Base-by-base conservation (phyloP, 2,329 filamentous ascomycete genomes). In the Fusarium torreyae region DNA sequence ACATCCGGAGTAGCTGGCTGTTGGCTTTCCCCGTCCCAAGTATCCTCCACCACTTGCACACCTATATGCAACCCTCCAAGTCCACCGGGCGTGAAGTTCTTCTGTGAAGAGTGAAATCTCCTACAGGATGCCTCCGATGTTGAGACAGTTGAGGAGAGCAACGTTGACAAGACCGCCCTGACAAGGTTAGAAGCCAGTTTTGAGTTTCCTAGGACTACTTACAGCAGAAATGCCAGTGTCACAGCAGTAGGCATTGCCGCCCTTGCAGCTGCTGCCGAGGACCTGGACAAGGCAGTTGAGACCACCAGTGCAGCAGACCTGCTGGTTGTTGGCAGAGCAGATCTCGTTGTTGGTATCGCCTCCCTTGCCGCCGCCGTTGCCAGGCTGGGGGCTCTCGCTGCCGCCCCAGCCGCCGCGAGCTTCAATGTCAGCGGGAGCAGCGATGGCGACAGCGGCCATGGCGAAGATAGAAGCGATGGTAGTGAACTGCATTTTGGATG, bases 401-500 rank as follows among this genome's bases (percentile, higher is more conserved):
- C 18, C 22, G 0, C 33, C 22, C 15, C 18, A 13, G 28, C 42
- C n/a, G 8, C 39, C 43, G 49, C 58, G 64, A 68, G 57, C 57
- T 43, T 64, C 43, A 13, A 64, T 20, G 4, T 59, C 50, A 7
- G 42, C 28, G 18, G 61, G 66, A 54, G 66, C 61, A 18, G 66
- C 66, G 2, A 69, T 51, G 51, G 43, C 61, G 17, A 44, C 62
- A 22, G 57, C 9, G 20, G 61, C 61, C 56, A 69, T 66, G 40
- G 66, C 57, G 34, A 69, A 26, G 56, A 58, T 14, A 20, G 66
- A 53, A 31, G 51, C 55, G 34, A 67, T 26, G n/a, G 36, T 69
- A 20, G 61, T 34, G 66, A 69, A 69, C 48, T 69, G 63, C 66
- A 69, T 69, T 51, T 63, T 69, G 66, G 40, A 55, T 7, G 28